Base-by-base conservation (phyloP, 495 filamentous ascomycete genomes). In the Bombardia bombarda region DNA sequence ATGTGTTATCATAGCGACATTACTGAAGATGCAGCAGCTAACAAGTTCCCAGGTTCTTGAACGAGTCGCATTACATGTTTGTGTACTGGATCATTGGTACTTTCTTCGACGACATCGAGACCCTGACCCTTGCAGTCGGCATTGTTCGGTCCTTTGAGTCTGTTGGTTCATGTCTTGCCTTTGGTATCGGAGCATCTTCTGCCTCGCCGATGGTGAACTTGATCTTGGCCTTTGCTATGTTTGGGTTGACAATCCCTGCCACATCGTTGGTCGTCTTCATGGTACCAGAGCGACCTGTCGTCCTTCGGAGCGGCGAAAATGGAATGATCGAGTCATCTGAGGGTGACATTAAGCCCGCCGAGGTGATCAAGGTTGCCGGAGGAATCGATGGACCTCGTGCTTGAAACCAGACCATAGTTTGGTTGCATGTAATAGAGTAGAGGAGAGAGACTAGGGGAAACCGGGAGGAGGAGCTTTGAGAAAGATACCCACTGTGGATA, bases 1-100 rank as follows among this genome's bases (percentile, higher is more conserved):
- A 24, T 28, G 26, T 28, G 2, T 13, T 28, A 14, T 13, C 12
- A 32, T 5, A 32, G 16, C 10, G 12, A 32, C 31, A n/a, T n/a
- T n/a, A n/a, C n/a, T n/a, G n/a, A n/a, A n/a, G n/a, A n/a, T n/a
- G n/a, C 26, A 2, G 9, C 1, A 13, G 34, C 34, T 37, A 22
- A 38, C 35, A 38, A 25, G 16, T 20, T 3, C 7, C 23, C 21
- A 43, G 65, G 12, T 65, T 70, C 44, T 50, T 65, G 23, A 67
- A 65, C 49, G 62, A 72, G 47, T 62, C 62, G 10, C 60, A 65
- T 33, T 63, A 65, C 47, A 67, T 72, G 54, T 68, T 66, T 50
- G 56, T 63, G 23, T 75, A 75, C 50, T 73, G 69, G 65, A 50
- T 74, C 8, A 52, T 74, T 0, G 68, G 71, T 17, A 66, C 66